These are phyloP conservation scores for Trametes cinnabarina DNA, from an alignment of 768 basidiomycete species.

Conservation along the genomic window DNA sequence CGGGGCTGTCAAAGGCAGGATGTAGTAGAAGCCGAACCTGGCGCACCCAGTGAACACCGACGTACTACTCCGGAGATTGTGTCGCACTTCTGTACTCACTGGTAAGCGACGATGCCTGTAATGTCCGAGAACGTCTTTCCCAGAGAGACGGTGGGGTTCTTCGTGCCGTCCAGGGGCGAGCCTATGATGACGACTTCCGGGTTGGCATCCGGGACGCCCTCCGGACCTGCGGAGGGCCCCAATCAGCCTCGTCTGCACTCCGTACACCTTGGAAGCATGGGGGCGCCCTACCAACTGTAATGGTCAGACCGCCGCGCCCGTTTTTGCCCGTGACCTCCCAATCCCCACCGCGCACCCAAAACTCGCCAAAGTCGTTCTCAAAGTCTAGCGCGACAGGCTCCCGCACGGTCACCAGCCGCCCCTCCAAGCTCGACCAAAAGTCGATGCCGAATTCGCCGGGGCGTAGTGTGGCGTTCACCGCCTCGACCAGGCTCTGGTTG, in stretches of 20 bases:
- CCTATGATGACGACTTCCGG: slow-evolving; percentile 58
- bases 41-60: too few species aligned
- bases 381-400: slow-evolving; percentile 48
- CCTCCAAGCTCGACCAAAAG: slow-evolving; percentile 63
- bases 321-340: slow-evolving; percentile 58
- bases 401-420: slow-evolving; percentile 53
- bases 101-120: slow-evolving; percentile 52
- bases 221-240: slow-evolving; percentile 35
- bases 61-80: too few species aligned
- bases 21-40: slow-evolving; percentile 51
- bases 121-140: slow-evolving; percentile 50
- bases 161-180: slow-evolving; percentile 50
- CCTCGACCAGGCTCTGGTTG: slow-evolving; percentile 46
- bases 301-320: slow-evolving; percentile 51
- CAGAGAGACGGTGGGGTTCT: slow-evolving; percentile 50
- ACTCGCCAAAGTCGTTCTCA: slow-evolving; percentile 50
- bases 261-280: neutral
- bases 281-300: slow-evolving; percentile 43
- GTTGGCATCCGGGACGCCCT: slow-evolving; percentile 54
- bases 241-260: too few species aligned
- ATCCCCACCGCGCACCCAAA: slow-evolving; percentile 58
- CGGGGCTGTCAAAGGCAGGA: slow-evolving; percentile 57
- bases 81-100: slow-evolving; percentile 33
- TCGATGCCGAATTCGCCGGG: slow-evolving; percentile 55
- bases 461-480: slow-evolving; percentile 44